A percentile compares a stretch with the other conserved stretches of the same genome.
Conservation (phyloP, 805 yeast genomes). For the Candida palmyrensis region DNA sequence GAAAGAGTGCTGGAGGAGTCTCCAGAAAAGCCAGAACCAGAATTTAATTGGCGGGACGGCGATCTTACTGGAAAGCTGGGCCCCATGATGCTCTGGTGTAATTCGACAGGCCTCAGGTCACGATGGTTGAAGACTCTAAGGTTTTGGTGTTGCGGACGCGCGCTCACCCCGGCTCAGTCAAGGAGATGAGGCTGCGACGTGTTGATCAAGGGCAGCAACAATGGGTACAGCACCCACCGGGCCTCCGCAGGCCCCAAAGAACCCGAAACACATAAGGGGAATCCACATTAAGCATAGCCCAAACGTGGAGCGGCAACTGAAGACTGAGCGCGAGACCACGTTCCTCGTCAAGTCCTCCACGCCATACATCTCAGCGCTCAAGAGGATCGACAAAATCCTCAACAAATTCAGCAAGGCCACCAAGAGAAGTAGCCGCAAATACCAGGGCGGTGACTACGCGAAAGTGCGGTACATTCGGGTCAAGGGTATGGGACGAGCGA, state of each 20-base stretch:
- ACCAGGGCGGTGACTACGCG: constrained; percentile 29
- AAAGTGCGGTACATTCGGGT: constrained; percentile 46
- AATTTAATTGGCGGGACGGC: too few relatives aligned
- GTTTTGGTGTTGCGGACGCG: too few relatives aligned
- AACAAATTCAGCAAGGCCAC: constrained; percentile 26
- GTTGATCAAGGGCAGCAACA: too few relatives aligned
- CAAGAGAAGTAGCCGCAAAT: constrained; percentile 11
- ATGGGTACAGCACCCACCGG: too few relatives aligned
- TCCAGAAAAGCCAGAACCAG: too few relatives aligned
- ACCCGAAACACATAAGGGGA: constrained; percentile 18
- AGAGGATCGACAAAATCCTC: constrained; percentile 53
- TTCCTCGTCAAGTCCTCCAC: constrained; percentile 59
- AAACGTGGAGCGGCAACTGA: constrained; percentile 34
- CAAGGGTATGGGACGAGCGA: constrained; percentile 69
- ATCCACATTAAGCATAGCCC: constrained; percentile 52
- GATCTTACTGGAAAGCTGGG: too few relatives aligned
- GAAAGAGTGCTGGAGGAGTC: too few relatives aligned
- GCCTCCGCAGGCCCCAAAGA: background rate
- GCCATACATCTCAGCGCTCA: constrained; percentile 70
- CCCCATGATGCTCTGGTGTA: too few relatives aligned
- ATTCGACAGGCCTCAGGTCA: too few relatives aligned
- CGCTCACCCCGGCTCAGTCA: too few relatives aligned
- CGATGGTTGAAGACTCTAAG: too few relatives aligned
- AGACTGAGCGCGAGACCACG: constrained; percentile 41
- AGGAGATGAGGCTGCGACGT: too few relatives aligned